phyloP scores from a whole-genome alignment of 2,329 filamentous ascomycete species.

The Stagonosporopsis cucurbitacearum region DNA sequence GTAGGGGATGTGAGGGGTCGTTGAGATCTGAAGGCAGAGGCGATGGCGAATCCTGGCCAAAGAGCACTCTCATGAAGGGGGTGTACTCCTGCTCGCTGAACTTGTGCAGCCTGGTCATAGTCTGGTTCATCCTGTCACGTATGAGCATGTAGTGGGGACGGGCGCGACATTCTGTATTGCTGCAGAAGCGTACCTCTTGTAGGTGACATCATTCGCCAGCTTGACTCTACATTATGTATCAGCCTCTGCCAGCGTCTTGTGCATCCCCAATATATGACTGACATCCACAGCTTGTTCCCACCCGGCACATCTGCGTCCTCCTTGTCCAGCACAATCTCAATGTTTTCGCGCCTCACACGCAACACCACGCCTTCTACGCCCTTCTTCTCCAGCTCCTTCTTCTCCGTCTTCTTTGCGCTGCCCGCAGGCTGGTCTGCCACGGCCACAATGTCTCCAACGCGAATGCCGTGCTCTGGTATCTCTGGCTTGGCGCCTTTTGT shows the following conservation, averaged over 20 bases:
- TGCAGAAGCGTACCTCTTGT: slow-evolving; percentile 59
- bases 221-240: slow-evolving; percentile 61
- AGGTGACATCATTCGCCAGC: slow-evolving; percentile 70
- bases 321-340: slow-evolving; percentile 74
- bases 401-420: slow-evolving; percentile 72
- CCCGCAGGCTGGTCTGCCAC: slow-evolving; percentile 77
- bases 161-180: slow-evolving; percentile 12
- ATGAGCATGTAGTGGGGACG: slow-evolving; percentile 19
- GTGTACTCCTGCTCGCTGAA: slow-evolving; percentile 63
- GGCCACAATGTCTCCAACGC: slow-evolving; percentile 78
- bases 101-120: slow-evolving; percentile 66
- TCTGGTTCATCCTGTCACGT: slow-evolving; percentile 63
- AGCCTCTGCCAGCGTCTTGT: slow-evolving; percentile 28
- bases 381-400: slow-evolving; percentile 71
- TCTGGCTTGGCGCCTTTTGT: slow-evolving; percentile 56
- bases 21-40: slow-evolving; percentile 56
- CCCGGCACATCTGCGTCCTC: slow-evolving; percentile 62
- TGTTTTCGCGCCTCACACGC: slow-evolving; percentile 62
- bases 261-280: slow-evolving; percentile 43
- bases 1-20: slow-evolving; percentile 47
- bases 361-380: slow-evolving; percentile 75
- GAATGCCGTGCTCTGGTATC: slow-evolving; percentile 76
- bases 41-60: slow-evolving; percentile 64
- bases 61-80: slow-evolving; percentile 65
- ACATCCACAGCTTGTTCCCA: slow-evolving; percentile 67